phyloP scores from a whole-genome alignment of 768 basidiomycete genomes.

The Fibroporia radiculosa region DNA sequence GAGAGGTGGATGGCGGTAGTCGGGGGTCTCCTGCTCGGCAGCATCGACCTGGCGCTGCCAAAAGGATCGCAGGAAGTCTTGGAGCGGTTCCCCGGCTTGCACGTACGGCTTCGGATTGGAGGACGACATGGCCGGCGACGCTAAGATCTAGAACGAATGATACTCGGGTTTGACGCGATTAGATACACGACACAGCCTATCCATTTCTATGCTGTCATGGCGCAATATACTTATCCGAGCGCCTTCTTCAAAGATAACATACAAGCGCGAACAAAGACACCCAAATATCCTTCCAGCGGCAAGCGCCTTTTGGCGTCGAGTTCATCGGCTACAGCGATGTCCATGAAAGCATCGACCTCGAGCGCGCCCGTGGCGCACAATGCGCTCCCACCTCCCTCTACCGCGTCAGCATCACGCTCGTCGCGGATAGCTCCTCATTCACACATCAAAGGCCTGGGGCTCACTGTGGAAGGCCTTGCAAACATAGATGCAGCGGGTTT shows the following conservation, averaged over 20 bases:
- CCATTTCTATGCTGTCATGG: too few relatives aligned
- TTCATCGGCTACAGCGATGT: conserved; percentile 10
- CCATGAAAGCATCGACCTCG: conserved; percentile 17
- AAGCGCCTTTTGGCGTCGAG: too few relatives aligned
- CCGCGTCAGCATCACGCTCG: conserved; percentile 52
- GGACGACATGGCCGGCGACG: conserved; percentile 11
- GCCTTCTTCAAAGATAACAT: too few relatives aligned
- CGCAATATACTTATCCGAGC: too few relatives aligned
- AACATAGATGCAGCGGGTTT: conserved; percentile 73
- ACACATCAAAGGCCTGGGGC: conserved; percentile 93
- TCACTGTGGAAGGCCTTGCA: conserved; percentile 79
- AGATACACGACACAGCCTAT: too few relatives aligned
- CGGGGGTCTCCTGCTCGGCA: conserved; percentile 83
- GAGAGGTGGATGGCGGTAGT: conserved; percentile 80
- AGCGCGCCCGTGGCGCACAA: conserved; percentile 44
- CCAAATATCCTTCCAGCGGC: too few relatives aligned
- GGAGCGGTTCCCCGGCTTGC: conserved; percentile 77
- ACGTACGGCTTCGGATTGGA: conserved; percentile 48
- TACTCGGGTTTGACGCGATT: too few relatives aligned
- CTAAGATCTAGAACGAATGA: too few relatives aligned
- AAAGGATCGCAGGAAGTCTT: conserved; percentile 78
- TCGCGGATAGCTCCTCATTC: conserved; percentile 88
- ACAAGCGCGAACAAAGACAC: too few relatives aligned
- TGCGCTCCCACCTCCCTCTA: conserved; percentile 62
- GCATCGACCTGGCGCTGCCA: conserved; percentile 86